Evolutionary conservation across 1,284 basidiomycete species (phyloP).

Genomic region (Melampsora abietis-canadensis): DNA sequence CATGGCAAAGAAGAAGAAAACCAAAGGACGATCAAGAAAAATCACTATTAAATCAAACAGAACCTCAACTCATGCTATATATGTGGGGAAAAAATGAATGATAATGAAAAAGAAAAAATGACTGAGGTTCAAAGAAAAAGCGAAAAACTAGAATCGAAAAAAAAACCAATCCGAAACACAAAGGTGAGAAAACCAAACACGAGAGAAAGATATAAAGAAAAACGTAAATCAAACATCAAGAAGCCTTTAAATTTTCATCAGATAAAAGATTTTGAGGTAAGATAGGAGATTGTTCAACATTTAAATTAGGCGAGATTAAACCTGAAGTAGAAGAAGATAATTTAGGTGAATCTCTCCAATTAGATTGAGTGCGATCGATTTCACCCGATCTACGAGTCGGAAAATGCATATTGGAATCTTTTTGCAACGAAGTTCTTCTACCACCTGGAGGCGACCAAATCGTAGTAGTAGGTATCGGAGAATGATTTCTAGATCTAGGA

Average conservation of each 20-base stretch:
- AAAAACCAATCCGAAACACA: neutral
- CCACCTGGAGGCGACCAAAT: slow-evolving; percentile 3
- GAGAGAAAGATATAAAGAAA: too few relatives aligned
- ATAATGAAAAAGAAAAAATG: neutral
- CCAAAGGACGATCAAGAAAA: too few relatives aligned
- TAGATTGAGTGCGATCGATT: slow-evolving; percentile 34
- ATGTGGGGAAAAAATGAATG: neutral
- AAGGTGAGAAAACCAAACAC: too few relatives aligned
- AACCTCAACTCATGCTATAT: too few relatives aligned
- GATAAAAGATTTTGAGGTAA: slow-evolving; percentile 18
- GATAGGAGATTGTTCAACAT: neutral
- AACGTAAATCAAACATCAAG: neutral
- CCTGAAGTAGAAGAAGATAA: slow-evolving; percentile 8
- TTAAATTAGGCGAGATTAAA: slow-evolving; percentile 7
- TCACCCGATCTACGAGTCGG: slow-evolving; percentile 6
- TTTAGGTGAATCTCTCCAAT: slow-evolving; percentile 25
- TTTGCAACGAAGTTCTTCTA: neutral
- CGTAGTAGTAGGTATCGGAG: neutral
- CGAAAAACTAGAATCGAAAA: neutral
- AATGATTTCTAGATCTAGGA: too few relatives aligned
- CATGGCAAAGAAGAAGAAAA: too few relatives aligned
- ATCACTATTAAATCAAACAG: neutral
- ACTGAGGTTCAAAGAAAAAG: neutral
- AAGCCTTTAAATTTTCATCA: neutral
- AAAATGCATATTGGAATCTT: neutral